These are phyloP conservation scores for Thymus quinquecostatus DNA, from an alignment of 257 asterid genomes.

Conservation along the genomic window DNA sequence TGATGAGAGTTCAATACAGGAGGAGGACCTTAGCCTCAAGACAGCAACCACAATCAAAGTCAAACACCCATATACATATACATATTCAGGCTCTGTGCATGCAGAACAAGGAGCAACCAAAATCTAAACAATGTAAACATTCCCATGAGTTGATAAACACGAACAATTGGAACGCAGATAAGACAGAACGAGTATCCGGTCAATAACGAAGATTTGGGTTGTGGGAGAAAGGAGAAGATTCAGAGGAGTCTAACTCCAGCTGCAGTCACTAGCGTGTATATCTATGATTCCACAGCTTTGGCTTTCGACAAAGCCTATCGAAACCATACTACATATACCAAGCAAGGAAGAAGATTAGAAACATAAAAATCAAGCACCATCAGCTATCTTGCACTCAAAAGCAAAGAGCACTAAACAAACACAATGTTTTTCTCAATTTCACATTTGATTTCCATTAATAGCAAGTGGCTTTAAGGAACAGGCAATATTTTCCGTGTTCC, in stretches of 20 bases:
- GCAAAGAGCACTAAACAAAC: background rate
- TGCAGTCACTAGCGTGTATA: background rate
- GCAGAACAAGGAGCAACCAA: slow-evolving; percentile 5
- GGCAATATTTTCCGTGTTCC: background rate
- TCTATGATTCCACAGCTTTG: background rate
- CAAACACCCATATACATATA: background rate
- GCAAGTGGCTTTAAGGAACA: no score
- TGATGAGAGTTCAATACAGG: background rate
- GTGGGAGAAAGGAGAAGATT: background rate
- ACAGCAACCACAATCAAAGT: background rate
- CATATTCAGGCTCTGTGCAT: background rate
- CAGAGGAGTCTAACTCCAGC: background rate
- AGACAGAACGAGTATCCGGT: background rate
- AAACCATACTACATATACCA: background rate
- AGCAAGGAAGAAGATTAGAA: background rate
- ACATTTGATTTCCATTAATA: background rate
- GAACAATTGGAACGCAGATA: background rate
- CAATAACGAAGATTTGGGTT: background rate
- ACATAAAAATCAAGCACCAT: background rate
- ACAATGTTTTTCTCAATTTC: background rate
- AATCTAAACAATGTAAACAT: background rate
- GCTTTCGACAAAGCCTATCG: background rate
- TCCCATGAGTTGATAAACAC: background rate
- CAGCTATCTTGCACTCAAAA: background rate
- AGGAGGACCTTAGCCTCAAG: background rate